These are phyloP conservation scores for Yamadazyma mexicana DNA, from an alignment of 1,139 yeast genomes.

Conservation along the genomic window DNA sequence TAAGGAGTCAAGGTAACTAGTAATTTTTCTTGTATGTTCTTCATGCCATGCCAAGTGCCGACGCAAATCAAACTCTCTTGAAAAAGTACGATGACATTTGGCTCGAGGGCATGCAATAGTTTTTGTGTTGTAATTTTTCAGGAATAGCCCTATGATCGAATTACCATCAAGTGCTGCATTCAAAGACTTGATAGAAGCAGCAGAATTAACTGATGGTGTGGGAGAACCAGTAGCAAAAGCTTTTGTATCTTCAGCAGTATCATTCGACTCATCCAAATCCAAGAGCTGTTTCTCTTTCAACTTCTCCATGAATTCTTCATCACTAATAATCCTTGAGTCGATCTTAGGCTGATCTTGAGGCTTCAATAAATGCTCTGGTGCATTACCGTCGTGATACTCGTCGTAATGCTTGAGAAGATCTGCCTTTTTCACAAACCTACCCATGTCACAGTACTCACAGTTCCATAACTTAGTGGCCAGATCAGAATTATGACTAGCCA, in stretches of 20 bases:
- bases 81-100: slow-evolving; percentile 49
- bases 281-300: slow-evolving; percentile 3
- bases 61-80: slow-evolving; percentile 46
- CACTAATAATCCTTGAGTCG: slow-evolving; percentile 20
- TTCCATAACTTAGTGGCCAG: slow-evolving; percentile 59
- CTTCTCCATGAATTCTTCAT: slow-evolving; percentile 10
- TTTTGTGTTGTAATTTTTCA: slow-evolving; percentile 32
- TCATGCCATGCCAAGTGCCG: slow-evolving; percentile 62
- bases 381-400: slow-evolving; percentile 40
- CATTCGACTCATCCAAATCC: neutral
- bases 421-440: slow-evolving; percentile 34
- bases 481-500: slow-evolving; percentile 52
- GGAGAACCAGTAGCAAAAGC: slow-evolving; percentile 1
- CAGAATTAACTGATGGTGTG: slow-evolving; percentile 14
- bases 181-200: slow-evolving; percentile 28
- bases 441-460: slow-evolving; percentile 51
- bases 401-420: slow-evolving; percentile 46
- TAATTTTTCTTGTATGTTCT: slow-evolving; percentile 12
- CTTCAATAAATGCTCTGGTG: slow-evolving; percentile 34
- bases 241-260: neutral
- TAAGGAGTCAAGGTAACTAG: slow-evolving; percentile 30
- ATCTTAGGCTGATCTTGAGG: slow-evolving; percentile 24
- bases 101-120: slow-evolving; percentile 44
- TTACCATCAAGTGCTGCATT: slow-evolving; percentile 22
- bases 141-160: slow-evolving; percentile 35